A percentile compares a stretch with the other conserved stretches of the same genome.
phyloP scores from a whole-genome alignment of 352 stramenopile genomes.

The Phytophthora ramorum region DNA sequence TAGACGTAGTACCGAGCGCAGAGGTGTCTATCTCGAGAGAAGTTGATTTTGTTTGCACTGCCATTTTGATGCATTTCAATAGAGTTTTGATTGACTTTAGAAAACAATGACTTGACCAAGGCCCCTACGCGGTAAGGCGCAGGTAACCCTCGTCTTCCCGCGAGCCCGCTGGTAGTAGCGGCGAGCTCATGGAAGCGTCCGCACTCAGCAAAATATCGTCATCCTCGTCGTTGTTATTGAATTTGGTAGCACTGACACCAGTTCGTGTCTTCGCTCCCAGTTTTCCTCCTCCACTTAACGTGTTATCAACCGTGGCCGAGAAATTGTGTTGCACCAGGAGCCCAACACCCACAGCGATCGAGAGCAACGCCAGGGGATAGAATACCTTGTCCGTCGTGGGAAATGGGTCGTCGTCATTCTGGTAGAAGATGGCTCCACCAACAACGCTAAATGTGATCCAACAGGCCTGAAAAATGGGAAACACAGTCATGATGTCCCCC shows the following conservation, averaged over 20 bases:
- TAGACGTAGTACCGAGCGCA: constrained; percentile 14
- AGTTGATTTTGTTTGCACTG: constrained; percentile 8
- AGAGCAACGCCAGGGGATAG: constrained; percentile 78
- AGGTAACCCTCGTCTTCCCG: constrained; percentile 63
- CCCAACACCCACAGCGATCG: constrained; percentile 71
- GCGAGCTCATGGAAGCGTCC: constrained; percentile 73
- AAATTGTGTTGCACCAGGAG: constrained; percentile 78
- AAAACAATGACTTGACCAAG: constrained; percentile 4
- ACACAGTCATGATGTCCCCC: constrained; percentile 91
- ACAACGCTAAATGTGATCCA: constrained; percentile 92
- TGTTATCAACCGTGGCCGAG: constrained; percentile 10
- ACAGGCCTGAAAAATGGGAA: constrained; percentile 88
- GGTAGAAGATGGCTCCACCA: constrained; percentile 86
- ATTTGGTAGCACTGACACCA: constrained; percentile 20
- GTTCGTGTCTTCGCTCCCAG: constrained; percentile 22
- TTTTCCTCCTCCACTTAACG: constrained; percentile 13
- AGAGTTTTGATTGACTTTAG: constrained; percentile 31
- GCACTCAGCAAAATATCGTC: constrained; percentile 64
- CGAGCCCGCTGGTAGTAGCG: constrained; percentile 52
- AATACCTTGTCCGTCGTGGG: constrained; percentile 62
- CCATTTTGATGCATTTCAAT: constrained; percentile 18
- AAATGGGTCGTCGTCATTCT: constrained; percentile 68
- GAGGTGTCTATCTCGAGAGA: background rate
- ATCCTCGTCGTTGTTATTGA: constrained; percentile 47
- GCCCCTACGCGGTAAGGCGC: constrained; percentile 42